Evolutionary conservation across 257 asterid genomes (phyloP).

Genomic region (Oldenlandia corymbosa): DNA sequence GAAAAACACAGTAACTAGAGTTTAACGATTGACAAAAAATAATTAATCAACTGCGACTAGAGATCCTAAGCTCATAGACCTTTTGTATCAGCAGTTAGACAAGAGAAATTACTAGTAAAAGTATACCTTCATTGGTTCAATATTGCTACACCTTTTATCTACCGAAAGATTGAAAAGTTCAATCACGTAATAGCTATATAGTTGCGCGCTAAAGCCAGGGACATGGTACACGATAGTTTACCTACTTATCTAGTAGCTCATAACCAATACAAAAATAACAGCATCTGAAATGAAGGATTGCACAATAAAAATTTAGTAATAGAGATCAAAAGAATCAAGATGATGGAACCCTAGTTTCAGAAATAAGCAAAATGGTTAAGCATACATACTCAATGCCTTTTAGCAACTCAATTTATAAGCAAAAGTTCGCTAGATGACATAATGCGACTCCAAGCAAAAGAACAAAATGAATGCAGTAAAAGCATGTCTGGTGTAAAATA

Average conservation of each 20-base stretch:
- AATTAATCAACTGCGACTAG: background rate
- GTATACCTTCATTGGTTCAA: background rate
- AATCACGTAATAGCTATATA: background rate
- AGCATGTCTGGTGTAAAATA: background rate
- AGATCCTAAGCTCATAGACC: background rate
- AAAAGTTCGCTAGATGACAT: background rate
- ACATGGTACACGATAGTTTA: background rate
- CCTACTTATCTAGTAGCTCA: background rate
- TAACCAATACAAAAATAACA: background rate
- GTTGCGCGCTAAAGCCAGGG: background rate
- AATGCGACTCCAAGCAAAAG: background rate
- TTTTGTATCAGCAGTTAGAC: background rate
- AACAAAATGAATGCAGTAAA: constrained; percentile 5
- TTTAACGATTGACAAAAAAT: no score
- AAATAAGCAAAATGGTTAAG: background rate
- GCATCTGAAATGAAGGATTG: background rate
- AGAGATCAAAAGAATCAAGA: background rate
- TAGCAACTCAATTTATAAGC: background rate
- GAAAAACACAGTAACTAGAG: background rate
- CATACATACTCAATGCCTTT: background rate
- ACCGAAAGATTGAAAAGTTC: background rate
- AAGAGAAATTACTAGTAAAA: background rate
- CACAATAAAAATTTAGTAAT: background rate
- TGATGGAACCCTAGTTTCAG: background rate
- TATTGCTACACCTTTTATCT: background rate